Evolutionary conservation across 2,329 filamentous ascomycete species (phyloP).

Genomic region (Arthrobotrys pseudoclavata): DNA sequence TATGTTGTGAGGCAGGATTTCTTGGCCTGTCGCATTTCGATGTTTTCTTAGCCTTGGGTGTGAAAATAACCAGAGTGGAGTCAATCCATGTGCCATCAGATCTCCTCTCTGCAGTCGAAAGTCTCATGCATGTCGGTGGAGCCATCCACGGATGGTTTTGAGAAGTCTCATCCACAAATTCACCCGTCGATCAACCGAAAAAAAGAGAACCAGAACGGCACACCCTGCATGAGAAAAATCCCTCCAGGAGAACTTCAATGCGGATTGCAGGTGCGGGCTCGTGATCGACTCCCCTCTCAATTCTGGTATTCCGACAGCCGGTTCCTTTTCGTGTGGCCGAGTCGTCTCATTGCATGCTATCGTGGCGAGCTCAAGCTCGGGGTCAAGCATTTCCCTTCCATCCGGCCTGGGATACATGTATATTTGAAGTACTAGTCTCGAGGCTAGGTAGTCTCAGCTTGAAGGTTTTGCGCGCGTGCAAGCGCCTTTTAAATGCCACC

Average conservation of each 20-base stretch:
- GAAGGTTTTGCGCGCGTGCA: background rate
- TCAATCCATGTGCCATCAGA: slow-evolving; percentile 5
- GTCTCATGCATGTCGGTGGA: slow-evolving; percentile 17
- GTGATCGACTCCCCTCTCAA: slow-evolving; percentile 15
- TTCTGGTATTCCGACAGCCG: slow-evolving; percentile 12
- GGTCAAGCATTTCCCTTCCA: background rate
- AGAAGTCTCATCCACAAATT: background rate
- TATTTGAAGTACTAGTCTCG: too few species aligned
- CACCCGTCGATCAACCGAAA: slow-evolving; percentile 2
- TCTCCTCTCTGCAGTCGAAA: background rate
- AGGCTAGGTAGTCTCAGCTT: background rate
- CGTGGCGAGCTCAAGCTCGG: background rate
- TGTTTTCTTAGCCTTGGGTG: background rate
- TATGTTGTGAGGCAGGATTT: slow-evolving; percentile 8
- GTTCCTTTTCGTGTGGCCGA: slow-evolving; percentile 18
- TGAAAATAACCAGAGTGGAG: slow-evolving; percentile 13
- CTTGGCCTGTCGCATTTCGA: slow-evolving; percentile 11
- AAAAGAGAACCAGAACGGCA: slow-evolving; percentile 1
- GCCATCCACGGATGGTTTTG: background rate
- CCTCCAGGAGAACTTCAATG: slow-evolving; percentile 3
- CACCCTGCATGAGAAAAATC: slow-evolving; percentile 21
- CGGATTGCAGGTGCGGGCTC: background rate
- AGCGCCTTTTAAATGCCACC: slow-evolving; percentile 1
- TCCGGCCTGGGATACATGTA: background rate
- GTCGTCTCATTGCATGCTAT: background rate